These are phyloP conservation scores for Termitomyces sp. DNA, from an alignment of 768 basidiomycete genomes.

Conservation along the genomic window DNA sequence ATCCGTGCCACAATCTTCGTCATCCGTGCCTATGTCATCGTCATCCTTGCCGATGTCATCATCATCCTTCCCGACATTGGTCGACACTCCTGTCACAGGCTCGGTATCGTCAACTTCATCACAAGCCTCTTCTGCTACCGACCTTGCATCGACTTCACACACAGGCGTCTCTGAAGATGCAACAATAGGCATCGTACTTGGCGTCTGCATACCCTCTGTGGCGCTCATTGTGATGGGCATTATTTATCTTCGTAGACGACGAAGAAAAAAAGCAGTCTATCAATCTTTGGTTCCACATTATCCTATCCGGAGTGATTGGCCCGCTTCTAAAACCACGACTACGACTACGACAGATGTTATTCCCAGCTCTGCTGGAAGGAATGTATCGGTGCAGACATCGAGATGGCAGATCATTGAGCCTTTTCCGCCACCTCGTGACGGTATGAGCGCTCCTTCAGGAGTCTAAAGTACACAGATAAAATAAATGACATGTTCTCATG, in stretches of 20 bases:
- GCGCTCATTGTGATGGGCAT: not conserved
- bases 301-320: not conserved
- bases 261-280: not conserved
- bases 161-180: not conserved
- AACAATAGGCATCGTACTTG: not conserved
- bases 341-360: not conserved
- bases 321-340: too few species aligned
- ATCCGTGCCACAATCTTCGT: too few species aligned
- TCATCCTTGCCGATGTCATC: too few species aligned
- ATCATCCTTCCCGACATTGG: not conserved
- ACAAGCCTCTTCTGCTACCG: not conserved
- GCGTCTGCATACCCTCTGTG: not conserved
- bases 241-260: not conserved
- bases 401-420: not conserved
- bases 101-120: not conserved
- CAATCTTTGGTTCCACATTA: too few species aligned
- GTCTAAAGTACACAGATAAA: too few species aligned
- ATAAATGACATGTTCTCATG: too few species aligned
- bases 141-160: not conserved
- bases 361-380: not conserved
- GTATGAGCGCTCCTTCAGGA: too few species aligned
- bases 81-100: not conserved
- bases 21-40: too few species aligned
- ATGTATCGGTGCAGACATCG: not conserved
- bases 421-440: too few species aligned